These are phyloP conservation scores for Lactuca saligna DNA, from an alignment of 129 eudicot genomes.

Conservation along the genomic window DNA sequence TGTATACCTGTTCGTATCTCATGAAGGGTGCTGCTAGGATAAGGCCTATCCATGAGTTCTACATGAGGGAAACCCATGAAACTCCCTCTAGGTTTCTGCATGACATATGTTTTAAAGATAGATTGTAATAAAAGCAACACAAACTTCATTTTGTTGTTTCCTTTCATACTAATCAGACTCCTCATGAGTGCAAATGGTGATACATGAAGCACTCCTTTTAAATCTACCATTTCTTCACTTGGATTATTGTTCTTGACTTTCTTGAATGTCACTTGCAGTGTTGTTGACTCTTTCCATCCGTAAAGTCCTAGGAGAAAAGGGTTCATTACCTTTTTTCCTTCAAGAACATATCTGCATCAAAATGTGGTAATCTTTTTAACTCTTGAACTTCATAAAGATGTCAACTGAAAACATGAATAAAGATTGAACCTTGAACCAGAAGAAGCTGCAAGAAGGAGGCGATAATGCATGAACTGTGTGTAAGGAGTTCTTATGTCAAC, in stretches of 20 bases:
- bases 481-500: conserved; percentile 42
- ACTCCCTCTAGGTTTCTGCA: conserved; percentile 30
- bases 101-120: conserved; percentile 35
- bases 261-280: conserved; percentile 39
- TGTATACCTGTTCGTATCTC: conserved; percentile 45
- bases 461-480: conserved; percentile 50
- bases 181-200: conserved; percentile 38
- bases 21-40: conserved; percentile 37
- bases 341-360: conserved; percentile 43
- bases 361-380: background rate
- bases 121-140: conserved; percentile 27
- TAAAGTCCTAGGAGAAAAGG: conserved; percentile 47
- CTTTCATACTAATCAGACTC: conserved; percentile 36
- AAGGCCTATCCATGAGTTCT: conserved; percentile 25
- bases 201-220: conserved; percentile 44
- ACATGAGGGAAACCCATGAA: conserved; percentile 4
- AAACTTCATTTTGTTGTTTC: conserved; percentile 29
- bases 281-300: conserved; percentile 50
- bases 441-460: conserved; percentile 44
- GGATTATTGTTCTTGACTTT: conserved; percentile 23
- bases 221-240: conserved; percentile 24
- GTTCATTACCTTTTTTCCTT: conserved; percentile 52
- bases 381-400: background rate
- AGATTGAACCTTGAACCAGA: conserved; percentile 52
- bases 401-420: background rate